Base-by-base conservation (phyloP, 2,329 filamentous ascomycete genomes). In the Chaetomiaceae sp. region DNA sequence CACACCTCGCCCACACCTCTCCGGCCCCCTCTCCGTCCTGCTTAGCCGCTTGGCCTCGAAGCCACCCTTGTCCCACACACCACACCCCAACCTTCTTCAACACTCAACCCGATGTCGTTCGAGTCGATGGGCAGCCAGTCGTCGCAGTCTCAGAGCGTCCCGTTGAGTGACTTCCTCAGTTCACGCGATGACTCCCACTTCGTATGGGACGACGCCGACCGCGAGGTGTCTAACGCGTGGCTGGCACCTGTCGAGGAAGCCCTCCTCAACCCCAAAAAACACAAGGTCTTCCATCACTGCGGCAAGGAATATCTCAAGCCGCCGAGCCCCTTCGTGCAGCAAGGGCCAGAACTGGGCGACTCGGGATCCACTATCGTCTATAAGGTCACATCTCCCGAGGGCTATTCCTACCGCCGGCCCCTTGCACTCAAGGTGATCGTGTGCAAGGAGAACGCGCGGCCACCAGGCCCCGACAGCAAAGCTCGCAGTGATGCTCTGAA, bases 311-410 rank as follows among this genome's bases (percentile, higher is more conserved):
- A 60, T n/a, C 53, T 61, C 10, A 58, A 33, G 5, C 58, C 57
- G 4, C 61, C 61, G 0, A 43, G 30, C 9, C 62, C 61, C 2
- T 62, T 63, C 25, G 34, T 58, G 3, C 56, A 57, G 10, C 47
- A 54, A 4, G 56, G 56, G 8, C 32, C 46, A 1, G 54, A 61
- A 23, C 56, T 64, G 6, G 62, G 62, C 8, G 56, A 62, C 2
- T 60, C 58, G 8, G 62, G 62, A 0, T 58, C 60, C 9, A 64
- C 61, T 14, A 51, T 61, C n/a, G 61, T 64, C 11, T 64, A 62
- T 54, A 57, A 42, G 14, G 62, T 63, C 9, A 53, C 33, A 2
- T 32, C 53, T 2, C 62, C 62, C 2, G 56, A 59, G 5, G 54
- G 50, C 4, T 46, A 49, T 43, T 14, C 16, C 23, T 63, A 61